phyloP scores from a whole-genome alignment of 257 asterid species.

The Petunia secreta region DNA sequence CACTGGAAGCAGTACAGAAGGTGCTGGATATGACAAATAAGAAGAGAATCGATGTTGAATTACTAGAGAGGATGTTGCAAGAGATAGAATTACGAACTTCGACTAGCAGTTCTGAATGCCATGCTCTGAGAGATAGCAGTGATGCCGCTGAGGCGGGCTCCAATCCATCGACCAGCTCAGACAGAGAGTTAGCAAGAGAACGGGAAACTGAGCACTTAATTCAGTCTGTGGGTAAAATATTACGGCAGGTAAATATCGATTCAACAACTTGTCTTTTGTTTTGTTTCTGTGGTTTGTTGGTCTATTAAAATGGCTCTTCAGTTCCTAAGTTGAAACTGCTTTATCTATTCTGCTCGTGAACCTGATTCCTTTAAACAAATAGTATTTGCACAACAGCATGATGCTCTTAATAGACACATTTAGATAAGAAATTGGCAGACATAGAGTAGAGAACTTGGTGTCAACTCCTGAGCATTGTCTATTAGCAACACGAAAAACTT shows the following conservation, averaged over 20 bases:
- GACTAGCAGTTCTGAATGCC: slow-evolving; percentile 30
- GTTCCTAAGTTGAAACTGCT: background rate
- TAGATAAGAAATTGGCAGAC: slow-evolving; percentile 11
- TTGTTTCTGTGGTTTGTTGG: background rate
- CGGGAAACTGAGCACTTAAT: slow-evolving; percentile 64
- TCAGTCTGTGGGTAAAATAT: slow-evolving; percentile 66
- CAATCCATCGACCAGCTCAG: slow-evolving; percentile 34
- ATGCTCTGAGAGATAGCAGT: slow-evolving; percentile 23
- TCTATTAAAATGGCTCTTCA: background rate
- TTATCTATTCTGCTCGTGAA: background rate
- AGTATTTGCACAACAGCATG: background rate
- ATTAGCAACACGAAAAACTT: slow-evolving; percentile 1
- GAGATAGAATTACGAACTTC: slow-evolving; percentile 59
- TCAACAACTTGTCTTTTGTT: background rate
- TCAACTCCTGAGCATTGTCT: background rate
- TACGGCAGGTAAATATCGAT: slow-evolving; percentile 38
- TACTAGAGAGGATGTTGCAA: slow-evolving; percentile 63
- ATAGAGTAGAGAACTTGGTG: background rate
- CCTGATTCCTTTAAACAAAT: background rate
- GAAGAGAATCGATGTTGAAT: slow-evolving; percentile 60
- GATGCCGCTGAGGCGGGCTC: slow-evolving; percentile 28
- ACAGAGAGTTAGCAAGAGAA: slow-evolving; percentile 39
- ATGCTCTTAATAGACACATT: background rate
- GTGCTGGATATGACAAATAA: slow-evolving; percentile 66
- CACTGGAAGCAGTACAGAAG: slow-evolving; percentile 73